Base-by-base conservation (phyloP, 2,329 filamentous ascomycete species). In the Canariomyces notabilis region DNA sequence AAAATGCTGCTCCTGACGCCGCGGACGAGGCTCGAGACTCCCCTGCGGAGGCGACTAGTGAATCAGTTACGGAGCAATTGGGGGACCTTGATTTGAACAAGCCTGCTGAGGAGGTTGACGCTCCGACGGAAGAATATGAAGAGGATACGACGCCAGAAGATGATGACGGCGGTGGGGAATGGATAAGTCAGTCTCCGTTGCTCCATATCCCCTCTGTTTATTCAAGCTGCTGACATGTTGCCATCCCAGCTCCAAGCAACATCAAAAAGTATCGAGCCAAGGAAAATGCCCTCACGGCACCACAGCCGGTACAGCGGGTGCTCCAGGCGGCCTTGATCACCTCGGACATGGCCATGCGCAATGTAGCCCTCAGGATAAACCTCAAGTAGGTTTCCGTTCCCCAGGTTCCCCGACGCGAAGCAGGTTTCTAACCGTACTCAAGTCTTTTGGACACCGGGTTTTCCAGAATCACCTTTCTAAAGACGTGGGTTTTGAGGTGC, bases 311-410 rank as follows among this genome's bases (percentile, higher is more conserved):
- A 44, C 74, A 79, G 29, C 78, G 79, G 51, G 80, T 79, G 11
- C 84, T 96, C 57, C 84, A 94, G 66, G 88, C 87, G 14, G 91
- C 89, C n/a, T 83, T 91, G 36, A 84, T 97, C 61, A 97, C 93
- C 1, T 89, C 86, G 46, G 93, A 98, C 72, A 97, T 87, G 68
- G 91, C 93, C 45, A 95, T 98, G 88, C 91, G 97, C 70, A 97
- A 97, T 64, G 89, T 97, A 6, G 79, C 93, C 2, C 77, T 98
- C 4, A 88, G 94, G 57, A 94, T 97, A 73, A 95, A 96, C 69
- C 79, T 98, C 12, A 66, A 66, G 59, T 61, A 51, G 14, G 56
- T 49, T 8, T 11, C 15, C 12, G 1, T 36, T 3, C 15, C 15
- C 11, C 3, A 1, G n/a, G n/a, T n/a, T n/a, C n/a, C n/a, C n/a